phyloP scores from a whole-genome alignment of 2,329 filamentous ascomycete species.

The Xylariaceae sp. region DNA sequence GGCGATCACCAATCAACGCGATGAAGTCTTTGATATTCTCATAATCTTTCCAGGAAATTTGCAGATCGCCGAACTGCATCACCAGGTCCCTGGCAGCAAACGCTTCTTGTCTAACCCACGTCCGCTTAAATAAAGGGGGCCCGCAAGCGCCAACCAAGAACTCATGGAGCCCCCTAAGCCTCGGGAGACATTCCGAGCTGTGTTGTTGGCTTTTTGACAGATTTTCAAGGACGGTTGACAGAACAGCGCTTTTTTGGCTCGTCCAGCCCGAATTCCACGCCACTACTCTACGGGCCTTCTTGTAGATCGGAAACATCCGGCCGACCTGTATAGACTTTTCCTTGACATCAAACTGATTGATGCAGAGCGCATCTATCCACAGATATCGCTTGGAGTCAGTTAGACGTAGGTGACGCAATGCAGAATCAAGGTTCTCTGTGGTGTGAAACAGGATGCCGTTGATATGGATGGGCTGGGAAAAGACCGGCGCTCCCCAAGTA shows the following conservation, averaged over 20 bases:
- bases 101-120: slow-evolving; percentile 14
- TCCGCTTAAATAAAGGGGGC: slow-evolving; percentile 16
- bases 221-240: slow-evolving; percentile 10
- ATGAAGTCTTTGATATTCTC: slow-evolving; percentile 8
- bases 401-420: slow-evolving; percentile 12
- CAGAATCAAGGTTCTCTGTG: slow-evolving; percentile 14
- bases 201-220: slow-evolving; percentile 6
- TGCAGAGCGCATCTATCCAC: slow-evolving; percentile 19
- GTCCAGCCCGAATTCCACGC: slow-evolving; percentile 16
- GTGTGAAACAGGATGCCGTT: slow-evolving; percentile 10
- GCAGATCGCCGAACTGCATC: slow-evolving; percentile 12
- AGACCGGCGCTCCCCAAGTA: slow-evolving; percentile 14
- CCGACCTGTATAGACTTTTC: slow-evolving; percentile 14
- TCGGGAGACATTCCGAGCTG: slow-evolving; percentile 5
- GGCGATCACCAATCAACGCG: neutral
- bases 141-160: slow-evolving; percentile 9
- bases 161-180: neutral
- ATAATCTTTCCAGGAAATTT: slow-evolving; percentile 6
- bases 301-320: slow-evolving; percentile 12
- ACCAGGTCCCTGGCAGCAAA: slow-evolving; percentile 13
- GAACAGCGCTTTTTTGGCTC: slow-evolving; percentile 2
- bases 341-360: slow-evolving; percentile 13
- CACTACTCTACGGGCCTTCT: slow-evolving; percentile 11
- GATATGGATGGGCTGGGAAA: slow-evolving; percentile 8
- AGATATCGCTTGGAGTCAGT: slow-evolving; percentile 4